phyloP scores from a whole-genome alignment of 352 stramenopile species.

The Pythium apleroticum region DNA sequence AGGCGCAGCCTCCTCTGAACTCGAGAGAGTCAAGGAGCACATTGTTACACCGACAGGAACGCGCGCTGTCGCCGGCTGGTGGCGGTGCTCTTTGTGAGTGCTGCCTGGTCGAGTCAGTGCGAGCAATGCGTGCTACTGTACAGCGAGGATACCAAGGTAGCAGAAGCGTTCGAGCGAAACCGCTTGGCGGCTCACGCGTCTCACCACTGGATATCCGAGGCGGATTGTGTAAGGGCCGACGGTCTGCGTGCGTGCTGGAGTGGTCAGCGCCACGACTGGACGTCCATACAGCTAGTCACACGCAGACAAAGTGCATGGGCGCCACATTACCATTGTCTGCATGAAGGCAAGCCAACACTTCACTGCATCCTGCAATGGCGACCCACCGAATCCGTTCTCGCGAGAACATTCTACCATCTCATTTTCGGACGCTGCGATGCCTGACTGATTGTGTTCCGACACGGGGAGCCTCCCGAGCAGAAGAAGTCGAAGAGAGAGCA shows the following conservation, averaged over 20 bases:
- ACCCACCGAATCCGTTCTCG: not conserved
- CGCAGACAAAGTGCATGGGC: not conserved
- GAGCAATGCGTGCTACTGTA: not conserved
- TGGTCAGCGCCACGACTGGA: not conserved
- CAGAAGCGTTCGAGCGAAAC: too few relatives aligned
- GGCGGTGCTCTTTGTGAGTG: too few relatives aligned
- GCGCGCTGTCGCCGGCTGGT: not conserved
- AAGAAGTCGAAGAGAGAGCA: constrained; percentile 14
- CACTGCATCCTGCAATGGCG: too few relatives aligned
- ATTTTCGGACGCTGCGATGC: constrained; percentile 47
- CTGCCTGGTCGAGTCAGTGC: not conserved
- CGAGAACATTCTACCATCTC: constrained; percentile 40
- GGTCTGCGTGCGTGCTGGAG: not conserved
- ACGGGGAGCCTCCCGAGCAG: too few relatives aligned
- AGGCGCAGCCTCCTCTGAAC: not conserved
- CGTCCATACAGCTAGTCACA: too few relatives aligned
- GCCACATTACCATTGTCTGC: not conserved
- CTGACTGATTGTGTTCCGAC: too few relatives aligned
- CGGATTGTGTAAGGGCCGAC: not conserved
- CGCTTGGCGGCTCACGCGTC: not conserved
- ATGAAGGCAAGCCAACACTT: not conserved
- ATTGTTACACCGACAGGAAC: not conserved
- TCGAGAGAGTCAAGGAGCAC: not conserved
- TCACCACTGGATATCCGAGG: constrained; percentile 9
- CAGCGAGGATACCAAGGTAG: too few relatives aligned